phyloP scores from a whole-genome alignment of 2,329 filamentous ascomycete genomes.

The Pseudogymnoascus sp. region DNA sequence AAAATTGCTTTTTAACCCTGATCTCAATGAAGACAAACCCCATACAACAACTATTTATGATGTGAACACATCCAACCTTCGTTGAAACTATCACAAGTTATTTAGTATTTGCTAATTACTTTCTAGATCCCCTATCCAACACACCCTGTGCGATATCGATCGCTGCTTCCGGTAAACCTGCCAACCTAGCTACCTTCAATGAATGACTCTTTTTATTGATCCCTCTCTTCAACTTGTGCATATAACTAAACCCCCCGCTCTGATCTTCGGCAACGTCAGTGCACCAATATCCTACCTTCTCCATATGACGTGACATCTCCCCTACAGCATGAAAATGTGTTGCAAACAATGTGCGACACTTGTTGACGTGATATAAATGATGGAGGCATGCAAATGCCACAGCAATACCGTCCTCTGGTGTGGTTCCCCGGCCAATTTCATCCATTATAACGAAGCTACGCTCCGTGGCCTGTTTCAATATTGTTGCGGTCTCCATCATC shows the following conservation, averaged over 20 bases:
- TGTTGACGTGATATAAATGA: constrained; percentile 70
- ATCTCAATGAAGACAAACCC: constrained; percentile 31
- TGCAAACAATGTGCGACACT: constrained; percentile 77
- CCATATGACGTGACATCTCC: constrained; percentile 53
- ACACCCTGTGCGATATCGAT: constrained; percentile 51
- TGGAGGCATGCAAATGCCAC: constrained; percentile 83
- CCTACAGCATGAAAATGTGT: constrained; percentile 87
- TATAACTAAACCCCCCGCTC: constrained; percentile 67
- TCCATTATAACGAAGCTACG: constrained; percentile 96
- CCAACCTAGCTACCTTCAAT: constrained; percentile 83
- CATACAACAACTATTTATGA: constrained; percentile 32
- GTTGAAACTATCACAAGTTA: constrained; percentile 18
- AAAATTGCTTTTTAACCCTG: constrained; percentile 34
- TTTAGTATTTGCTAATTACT: constrained; percentile 10
- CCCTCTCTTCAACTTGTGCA: constrained; percentile 71
- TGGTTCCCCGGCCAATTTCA: constrained; percentile 90
- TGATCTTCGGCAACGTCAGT: constrained; percentile 75
- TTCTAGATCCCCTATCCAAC: constrained; percentile 16
- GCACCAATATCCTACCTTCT: constrained; percentile 55
- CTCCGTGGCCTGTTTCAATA: constrained; percentile 74
- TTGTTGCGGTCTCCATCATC: constrained; percentile 92
- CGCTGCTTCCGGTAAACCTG: constrained; percentile 67
- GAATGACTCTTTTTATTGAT: constrained; percentile 85
- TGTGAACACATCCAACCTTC: constrained; percentile 11
- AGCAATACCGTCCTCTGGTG: constrained; percentile 82